A percentile compares a stretch with the other conserved stretches of the same genome.
These are phyloP conservation scores for Gnomoniopsis smithogilvyi DNA, from an alignment of 2,329 filamentous ascomycete species.

Conservation along the genomic window DNA sequence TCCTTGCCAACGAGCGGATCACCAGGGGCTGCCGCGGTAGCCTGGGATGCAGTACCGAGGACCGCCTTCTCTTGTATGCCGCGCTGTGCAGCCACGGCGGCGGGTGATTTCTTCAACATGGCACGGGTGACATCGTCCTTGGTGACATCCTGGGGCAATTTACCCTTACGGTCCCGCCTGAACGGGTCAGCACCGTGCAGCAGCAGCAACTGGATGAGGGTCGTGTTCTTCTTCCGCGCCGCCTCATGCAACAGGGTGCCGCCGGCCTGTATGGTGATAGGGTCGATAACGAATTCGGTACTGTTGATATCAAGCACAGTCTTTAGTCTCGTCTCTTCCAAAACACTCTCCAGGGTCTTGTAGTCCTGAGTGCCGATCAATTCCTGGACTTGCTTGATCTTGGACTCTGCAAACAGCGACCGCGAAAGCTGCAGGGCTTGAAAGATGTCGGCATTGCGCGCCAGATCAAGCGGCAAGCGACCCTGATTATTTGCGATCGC, in stretches of 20 bases:
- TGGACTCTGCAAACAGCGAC: constrained; percentile 84
- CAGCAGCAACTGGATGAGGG: constrained; percentile 83
- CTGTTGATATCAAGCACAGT: constrained; percentile 90
- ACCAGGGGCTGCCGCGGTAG: constrained; percentile 48
- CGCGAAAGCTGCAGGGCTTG: constrained; percentile 88
- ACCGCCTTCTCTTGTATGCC: constrained; percentile 98
- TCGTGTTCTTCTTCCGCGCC: constrained; percentile 79
- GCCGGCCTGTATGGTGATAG: constrained; percentile 72
- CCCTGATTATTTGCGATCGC: constrained; percentile 80
- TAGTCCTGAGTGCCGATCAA: constrained; percentile 73
- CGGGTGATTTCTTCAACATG: constrained; percentile 91
- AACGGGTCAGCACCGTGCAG: constrained; percentile 97
- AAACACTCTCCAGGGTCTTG: constrained; percentile 69
- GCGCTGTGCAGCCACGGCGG: constrained; percentile 88
- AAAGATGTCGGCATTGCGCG: constrained; percentile 91
- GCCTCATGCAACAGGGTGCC: constrained; percentile 93
- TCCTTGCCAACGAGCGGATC: constrained; percentile 75
- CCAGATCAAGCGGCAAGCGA: constrained; percentile 82
- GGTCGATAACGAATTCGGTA: constrained; percentile 81
- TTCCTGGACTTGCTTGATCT: constrained; percentile 79
- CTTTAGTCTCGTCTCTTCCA: constrained; percentile 83
- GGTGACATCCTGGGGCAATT: constrained; percentile 92
- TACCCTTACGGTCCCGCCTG: constrained; percentile 89
- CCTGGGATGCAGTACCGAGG: constrained; percentile 64
- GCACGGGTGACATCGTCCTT: constrained; percentile 87